A percentile compares a stretch with the other conserved stretches of the same genome.
phyloP scores from a whole-genome alignment of 495 filamentous ascomycete genomes.

The Bombardia bombarda region DNA sequence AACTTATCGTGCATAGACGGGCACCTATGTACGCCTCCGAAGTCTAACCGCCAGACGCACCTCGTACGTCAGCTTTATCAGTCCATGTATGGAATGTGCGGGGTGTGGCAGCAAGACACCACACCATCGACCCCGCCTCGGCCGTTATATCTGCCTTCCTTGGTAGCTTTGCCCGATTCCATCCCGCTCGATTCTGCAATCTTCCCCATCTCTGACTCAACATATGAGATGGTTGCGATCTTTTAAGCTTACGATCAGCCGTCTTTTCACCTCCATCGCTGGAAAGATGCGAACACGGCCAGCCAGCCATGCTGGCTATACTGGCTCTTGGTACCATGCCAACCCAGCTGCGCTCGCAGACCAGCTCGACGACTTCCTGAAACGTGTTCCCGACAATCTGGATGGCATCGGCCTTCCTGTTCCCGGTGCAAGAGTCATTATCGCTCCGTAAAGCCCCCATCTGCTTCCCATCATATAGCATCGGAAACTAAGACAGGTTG shows the following conservation, averaged over 20 bases:
- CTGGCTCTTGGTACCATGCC: conserved; percentile 66
- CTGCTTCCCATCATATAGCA: conserved; percentile 20
- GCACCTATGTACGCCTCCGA: no score
- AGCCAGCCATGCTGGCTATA: conserved; percentile 55
- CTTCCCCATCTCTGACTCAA: no score
- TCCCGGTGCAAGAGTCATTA: conserved; percentile 75
- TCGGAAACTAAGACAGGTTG: not conserved
- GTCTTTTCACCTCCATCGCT: not conserved
- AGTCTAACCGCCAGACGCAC: no score
- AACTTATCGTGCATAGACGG: no score
- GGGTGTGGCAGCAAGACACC: no score
- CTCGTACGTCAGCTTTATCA: no score
- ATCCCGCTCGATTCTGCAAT: no score
- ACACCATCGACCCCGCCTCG: no score
- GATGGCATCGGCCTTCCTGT: conserved; percentile 57
- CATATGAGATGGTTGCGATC: not conserved
- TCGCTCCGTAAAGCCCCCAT: conserved; percentile 97
- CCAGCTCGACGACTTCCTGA: conserved; percentile 81
- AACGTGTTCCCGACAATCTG: conserved; percentile 57
- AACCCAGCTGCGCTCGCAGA: conserved; percentile 47
- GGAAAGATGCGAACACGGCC: conserved; percentile 40
- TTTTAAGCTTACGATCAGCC: not conserved
- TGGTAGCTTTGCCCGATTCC: no score
- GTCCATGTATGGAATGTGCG: no score
- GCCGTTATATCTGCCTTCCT: no score